These are phyloP conservation scores for Ettlia oleoabundans DNA, from an alignment of 139 green algal species.

Conservation along the genomic window DNA sequence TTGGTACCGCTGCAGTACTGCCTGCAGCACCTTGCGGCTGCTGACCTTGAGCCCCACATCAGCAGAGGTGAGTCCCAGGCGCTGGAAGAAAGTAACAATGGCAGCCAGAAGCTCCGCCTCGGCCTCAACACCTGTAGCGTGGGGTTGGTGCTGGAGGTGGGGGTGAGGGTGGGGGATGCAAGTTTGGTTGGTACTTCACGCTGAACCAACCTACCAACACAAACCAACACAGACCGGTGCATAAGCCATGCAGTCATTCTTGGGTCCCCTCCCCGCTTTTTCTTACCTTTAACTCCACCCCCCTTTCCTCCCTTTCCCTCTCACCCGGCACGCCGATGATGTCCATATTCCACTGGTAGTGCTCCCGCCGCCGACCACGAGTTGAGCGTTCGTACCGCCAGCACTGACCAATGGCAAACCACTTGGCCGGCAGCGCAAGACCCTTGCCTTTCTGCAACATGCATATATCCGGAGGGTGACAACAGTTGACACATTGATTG, in stretches of 20 bases:
- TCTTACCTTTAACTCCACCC: too few species aligned
- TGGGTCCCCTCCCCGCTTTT: too few species aligned
- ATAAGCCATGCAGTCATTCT: not conserved
- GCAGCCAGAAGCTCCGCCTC: conserved; percentile 96
- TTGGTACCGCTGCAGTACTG: conserved; percentile 60
- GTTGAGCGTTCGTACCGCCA: conserved; percentile 98
- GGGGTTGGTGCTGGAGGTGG: not conserved
- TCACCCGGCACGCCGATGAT: conserved; percentile 83
- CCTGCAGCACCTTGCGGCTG: conserved; percentile 89
- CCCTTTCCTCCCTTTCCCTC: not conserved
- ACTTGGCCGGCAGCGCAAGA: conserved; percentile 92
- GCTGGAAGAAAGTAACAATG: conserved; percentile 88
- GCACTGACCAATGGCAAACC: conserved; percentile 94
- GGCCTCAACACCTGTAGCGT: conserved; percentile 64
- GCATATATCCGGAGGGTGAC: too few species aligned
- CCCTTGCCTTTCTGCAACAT: conserved; percentile 65
- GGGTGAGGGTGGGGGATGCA: too few species aligned
- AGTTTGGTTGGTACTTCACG: too few species aligned
- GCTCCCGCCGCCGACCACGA: conserved; percentile 90
- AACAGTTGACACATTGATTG: not conserved
- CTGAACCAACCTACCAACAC: too few species aligned
- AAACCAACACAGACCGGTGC: not conserved
- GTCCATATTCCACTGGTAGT: conserved; percentile 99
- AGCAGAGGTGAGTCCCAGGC: conserved; percentile 71
- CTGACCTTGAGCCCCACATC: conserved; percentile 96